Conservation (phyloP, 2,329 filamentous ascomycete species). For the Diplodia scrobiculata region DNA sequence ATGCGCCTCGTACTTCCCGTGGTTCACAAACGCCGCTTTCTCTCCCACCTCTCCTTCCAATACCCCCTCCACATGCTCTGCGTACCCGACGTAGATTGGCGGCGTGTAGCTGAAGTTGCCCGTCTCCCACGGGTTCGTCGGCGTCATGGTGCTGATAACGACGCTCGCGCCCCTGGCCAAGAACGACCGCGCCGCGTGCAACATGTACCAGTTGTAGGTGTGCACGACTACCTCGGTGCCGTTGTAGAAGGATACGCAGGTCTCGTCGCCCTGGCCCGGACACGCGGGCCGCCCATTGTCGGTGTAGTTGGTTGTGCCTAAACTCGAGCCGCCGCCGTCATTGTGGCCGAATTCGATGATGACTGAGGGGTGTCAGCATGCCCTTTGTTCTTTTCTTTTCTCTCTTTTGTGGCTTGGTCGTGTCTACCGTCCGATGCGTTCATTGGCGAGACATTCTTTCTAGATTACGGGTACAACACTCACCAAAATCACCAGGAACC, state of each 20-base stretch:
- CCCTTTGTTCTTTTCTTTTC: background rate
- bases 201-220: slow-evolving; percentile 63
- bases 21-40: slow-evolving; percentile 56
- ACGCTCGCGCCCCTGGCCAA: slow-evolving; percentile 60
- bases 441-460: no score
- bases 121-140: slow-evolving; percentile 65
- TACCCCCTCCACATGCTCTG: slow-evolving; percentile 50
- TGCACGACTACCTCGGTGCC: slow-evolving; percentile 59
- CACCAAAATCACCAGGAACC: slow-evolving; percentile 59
- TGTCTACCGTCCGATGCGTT: no score
- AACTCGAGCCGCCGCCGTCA: slow-evolving; percentile 56
- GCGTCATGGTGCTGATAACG: slow-evolving; percentile 61
- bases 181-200: slow-evolving; percentile 58
- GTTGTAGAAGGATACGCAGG: slow-evolving; percentile 57
- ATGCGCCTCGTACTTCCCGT: slow-evolving; percentile 61
- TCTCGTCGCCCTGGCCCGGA: slow-evolving; percentile 56
- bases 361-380: slow-evolving; percentile 43
- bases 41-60: slow-evolving; percentile 52
- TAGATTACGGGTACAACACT: background rate
- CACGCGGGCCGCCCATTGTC: slow-evolving; percentile 68
- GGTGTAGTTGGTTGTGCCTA: slow-evolving; percentile 48
- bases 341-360: slow-evolving; percentile 75
- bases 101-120: slow-evolving; percentile 55
- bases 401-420: background rate
- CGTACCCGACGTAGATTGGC: slow-evolving; percentile 61